Percentiles rank a stretch among this genome's conserved stretches.
Conservation (phyloP, 345 rosid species). For the Murraya koenigii region DNA sequence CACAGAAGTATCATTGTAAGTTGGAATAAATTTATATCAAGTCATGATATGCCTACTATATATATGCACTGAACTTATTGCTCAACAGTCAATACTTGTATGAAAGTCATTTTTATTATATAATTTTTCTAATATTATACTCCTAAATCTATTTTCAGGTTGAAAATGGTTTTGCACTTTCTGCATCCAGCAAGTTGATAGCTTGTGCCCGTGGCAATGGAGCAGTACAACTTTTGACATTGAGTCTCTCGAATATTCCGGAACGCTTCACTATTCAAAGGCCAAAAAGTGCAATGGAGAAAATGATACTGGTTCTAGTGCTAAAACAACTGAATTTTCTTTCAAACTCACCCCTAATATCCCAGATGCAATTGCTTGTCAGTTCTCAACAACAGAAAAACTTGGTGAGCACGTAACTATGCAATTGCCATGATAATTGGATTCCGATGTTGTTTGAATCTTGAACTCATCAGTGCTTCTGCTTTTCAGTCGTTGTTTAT, state of each 20-base stretch:
- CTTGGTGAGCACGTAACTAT: conserved; percentile 45
- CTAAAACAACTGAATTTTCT: conserved; percentile 21
- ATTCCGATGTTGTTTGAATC: neutral
- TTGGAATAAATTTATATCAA: neutral
- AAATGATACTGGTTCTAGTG: conserved; percentile 15
- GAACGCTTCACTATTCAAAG: conserved; percentile 49
- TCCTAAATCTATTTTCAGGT: conserved; percentile 49
- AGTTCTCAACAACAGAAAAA: conserved; percentile 59
- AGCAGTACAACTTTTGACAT: conserved; percentile 44
- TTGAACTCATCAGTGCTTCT: conserved; percentile 16
- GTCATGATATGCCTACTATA: neutral
- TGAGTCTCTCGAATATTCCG: conserved; percentile 42
- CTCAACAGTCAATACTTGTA: conserved; percentile 5
- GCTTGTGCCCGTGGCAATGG: conserved; percentile 86
- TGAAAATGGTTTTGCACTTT: conserved; percentile 65
- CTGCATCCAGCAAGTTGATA: conserved; percentile 57
- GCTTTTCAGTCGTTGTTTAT: conserved; percentile 66
- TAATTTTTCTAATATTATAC: neutral
- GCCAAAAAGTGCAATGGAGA: conserved; percentile 34
- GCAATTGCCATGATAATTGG: conserved; percentile 1
- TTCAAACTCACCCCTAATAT: conserved; percentile 23
- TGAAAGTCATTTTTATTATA: neutral
- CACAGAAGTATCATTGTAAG: neutral
- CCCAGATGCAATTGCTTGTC: conserved; percentile 86
- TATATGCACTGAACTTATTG: neutral